Conservation (phyloP, 352 stramenopile species). For the Globisporangium abappressorium region DNA sequence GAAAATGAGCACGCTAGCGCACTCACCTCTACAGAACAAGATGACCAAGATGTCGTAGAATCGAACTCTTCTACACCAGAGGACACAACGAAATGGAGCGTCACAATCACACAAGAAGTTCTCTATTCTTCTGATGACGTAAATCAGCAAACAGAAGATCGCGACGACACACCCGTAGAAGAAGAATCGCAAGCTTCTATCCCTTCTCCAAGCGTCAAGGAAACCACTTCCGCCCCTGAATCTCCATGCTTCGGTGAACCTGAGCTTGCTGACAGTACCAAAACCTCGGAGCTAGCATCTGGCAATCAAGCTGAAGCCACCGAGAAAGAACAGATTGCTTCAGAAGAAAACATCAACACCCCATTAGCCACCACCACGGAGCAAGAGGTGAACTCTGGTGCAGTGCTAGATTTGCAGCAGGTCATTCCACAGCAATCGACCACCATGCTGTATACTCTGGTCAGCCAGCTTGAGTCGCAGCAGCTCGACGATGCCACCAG, state of each 20-base stretch:
- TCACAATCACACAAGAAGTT: conserved; percentile 9
- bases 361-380: background rate
- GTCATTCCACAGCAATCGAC: background rate
- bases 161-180: background rate
- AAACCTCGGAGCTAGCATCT: background rate
- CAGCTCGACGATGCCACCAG: conserved; percentile 20
- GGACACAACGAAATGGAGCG: background rate
- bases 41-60: background rate
- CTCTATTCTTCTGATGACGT: background rate
- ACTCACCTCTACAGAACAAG: background rate
- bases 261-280: background rate
- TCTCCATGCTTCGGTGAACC: background rate
- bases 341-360: background rate
- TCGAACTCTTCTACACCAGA: background rate
- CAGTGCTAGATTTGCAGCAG: background rate
- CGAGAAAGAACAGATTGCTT: background rate
- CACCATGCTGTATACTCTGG: conserved; percentile 22
- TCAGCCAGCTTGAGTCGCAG: conserved; percentile 19
- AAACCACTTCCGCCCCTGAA: background rate
- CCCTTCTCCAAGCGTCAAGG: background rate
- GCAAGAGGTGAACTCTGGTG: too few relatives aligned
- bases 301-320: background rate
- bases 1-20: background rate
- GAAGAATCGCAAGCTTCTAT: background rate
- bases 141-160: background rate